Conservation (phyloP, 169 alveolate genomes). For the Plasmodium berghei region DNA sequence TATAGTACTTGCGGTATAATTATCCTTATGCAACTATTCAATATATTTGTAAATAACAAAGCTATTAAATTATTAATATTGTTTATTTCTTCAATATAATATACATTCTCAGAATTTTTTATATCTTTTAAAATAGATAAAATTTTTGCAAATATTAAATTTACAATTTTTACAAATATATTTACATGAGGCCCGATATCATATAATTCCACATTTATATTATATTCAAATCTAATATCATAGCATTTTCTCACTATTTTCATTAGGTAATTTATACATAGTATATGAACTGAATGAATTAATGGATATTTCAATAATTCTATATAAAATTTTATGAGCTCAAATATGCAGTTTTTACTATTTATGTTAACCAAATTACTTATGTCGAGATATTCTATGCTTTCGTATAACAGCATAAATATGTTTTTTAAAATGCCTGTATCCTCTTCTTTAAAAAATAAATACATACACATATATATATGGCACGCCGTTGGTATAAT, state of each 20-base stretch:
- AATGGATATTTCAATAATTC: constrained; percentile 46
- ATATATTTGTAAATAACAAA: constrained; percentile 39
- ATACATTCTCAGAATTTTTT: constrained; percentile 27
- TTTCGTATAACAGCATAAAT: constrained; percentile 37
- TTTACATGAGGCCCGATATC: constrained; percentile 71
- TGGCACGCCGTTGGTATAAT: too few species aligned
- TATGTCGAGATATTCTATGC: constrained; percentile 57
- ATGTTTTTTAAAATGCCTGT: constrained; percentile 23
- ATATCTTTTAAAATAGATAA: constrained; percentile 52
- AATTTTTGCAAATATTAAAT: constrained; percentile 64
- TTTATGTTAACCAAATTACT: constrained; percentile 56
- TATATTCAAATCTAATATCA: constrained; percentile 33
- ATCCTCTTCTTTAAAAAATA: constrained; percentile 26
- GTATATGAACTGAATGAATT: constrained; percentile 50
- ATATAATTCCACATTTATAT: constrained; percentile 58
- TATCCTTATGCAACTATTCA: constrained; percentile 47
- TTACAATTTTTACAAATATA: constrained; percentile 68
- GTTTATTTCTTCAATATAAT: constrained; percentile 40
- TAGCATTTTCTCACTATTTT: constrained; percentile 48
- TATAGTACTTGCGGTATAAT: constrained; percentile 42
- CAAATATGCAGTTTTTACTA: constrained; percentile 70
- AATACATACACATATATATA: background rate
- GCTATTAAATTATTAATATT: constrained; percentile 44
- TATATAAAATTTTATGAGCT: constrained; percentile 60
- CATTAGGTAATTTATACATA: constrained; percentile 59